Conservation (phyloP, 257 asterid genomes). For the Gentiana straminea region DNA sequence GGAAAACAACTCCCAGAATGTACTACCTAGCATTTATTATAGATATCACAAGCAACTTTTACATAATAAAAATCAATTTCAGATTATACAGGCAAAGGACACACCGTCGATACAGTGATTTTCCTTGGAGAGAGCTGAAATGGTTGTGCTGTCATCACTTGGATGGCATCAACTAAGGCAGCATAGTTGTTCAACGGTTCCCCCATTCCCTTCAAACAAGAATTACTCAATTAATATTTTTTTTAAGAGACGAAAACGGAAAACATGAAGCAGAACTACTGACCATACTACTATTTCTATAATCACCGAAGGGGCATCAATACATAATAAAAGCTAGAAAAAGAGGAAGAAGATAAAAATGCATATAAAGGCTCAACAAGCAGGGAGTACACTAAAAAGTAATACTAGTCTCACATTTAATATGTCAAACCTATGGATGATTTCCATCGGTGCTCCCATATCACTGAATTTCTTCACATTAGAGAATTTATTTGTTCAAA, state of each 20-base stretch:
- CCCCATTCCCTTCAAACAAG: slow-evolving; percentile 75
- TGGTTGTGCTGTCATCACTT: slow-evolving; percentile 73
- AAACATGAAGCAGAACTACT: slow-evolving; percentile 4
- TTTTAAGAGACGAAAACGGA: background rate
- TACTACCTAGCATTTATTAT: background rate
- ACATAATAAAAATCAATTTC: background rate
- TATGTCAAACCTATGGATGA: too few relatives aligned
- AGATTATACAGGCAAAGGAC: slow-evolving; percentile 2
- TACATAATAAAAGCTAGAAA: background rate
- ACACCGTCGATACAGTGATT: slow-evolving; percentile 88
- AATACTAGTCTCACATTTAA: too few relatives aligned
- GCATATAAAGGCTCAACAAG: too few relatives aligned
- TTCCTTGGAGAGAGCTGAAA: slow-evolving; percentile 79
- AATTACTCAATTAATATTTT: too few relatives aligned
- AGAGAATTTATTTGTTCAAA: too few relatives aligned
- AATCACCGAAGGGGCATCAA: background rate
- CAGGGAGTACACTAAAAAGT: too few relatives aligned
- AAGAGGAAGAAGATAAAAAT: background rate
- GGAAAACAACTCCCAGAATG: background rate
- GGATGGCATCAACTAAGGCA: slow-evolving; percentile 77
- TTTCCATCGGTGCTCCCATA: too few relatives aligned
- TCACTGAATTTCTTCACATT: too few relatives aligned
- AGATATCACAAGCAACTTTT: background rate
- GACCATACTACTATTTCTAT: too few relatives aligned
- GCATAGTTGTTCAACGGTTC: slow-evolving; percentile 80